Evolutionary conservation across 805 yeast species (phyloP).

Genomic region (Ogataea populi-albae): DNA sequence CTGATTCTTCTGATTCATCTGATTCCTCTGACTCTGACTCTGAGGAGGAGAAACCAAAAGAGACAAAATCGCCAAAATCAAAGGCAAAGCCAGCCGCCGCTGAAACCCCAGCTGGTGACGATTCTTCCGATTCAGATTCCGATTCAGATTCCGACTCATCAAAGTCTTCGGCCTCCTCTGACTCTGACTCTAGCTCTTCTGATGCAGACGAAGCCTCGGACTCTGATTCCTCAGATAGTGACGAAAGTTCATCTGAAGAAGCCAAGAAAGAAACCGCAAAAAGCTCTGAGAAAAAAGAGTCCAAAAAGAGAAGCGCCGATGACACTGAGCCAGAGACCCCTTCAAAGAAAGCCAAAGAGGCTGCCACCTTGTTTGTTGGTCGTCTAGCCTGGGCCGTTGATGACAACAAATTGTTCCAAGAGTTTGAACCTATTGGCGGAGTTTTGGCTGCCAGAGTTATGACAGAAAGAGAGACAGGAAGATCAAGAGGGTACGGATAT

Average conservation of each 20-base stretch:
- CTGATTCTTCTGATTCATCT: constrained; percentile 20
- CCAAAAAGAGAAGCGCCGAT: constrained; percentile 43
- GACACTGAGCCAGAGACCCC: constrained; percentile 40
- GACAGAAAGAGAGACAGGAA: constrained; percentile 78
- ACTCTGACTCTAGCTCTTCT: constrained; percentile 16
- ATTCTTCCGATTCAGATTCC: constrained; percentile 20
- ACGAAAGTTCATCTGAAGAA: constrained; percentile 25
- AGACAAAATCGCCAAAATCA: too few relatives aligned
- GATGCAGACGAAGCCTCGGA: constrained; percentile 31
- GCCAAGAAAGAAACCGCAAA: constrained; percentile 15
- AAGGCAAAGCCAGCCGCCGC: background rate
- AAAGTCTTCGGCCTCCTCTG: constrained; percentile 22
- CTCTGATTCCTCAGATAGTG: constrained; percentile 28
- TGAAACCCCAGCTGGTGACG: background rate
- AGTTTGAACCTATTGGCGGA: constrained; percentile 81
- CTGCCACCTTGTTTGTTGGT: constrained; percentile 92
- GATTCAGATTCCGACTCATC: constrained; percentile 25
- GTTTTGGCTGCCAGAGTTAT: constrained; percentile 88
- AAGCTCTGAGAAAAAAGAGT: constrained; percentile 20
- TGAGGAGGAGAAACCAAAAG: constrained; percentile 8
- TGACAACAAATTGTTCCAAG: constrained; percentile 87
- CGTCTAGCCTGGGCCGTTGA: constrained; percentile 97
- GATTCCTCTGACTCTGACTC: constrained; percentile 27
- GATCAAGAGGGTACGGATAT: constrained; percentile 96
- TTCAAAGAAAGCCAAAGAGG: constrained; percentile 60